Evolutionary conservation across 768 basidiomycete species (phyloP), one percentile per base, ranked within the genome.

Genomic region (Amyloporia xantha): DNA sequence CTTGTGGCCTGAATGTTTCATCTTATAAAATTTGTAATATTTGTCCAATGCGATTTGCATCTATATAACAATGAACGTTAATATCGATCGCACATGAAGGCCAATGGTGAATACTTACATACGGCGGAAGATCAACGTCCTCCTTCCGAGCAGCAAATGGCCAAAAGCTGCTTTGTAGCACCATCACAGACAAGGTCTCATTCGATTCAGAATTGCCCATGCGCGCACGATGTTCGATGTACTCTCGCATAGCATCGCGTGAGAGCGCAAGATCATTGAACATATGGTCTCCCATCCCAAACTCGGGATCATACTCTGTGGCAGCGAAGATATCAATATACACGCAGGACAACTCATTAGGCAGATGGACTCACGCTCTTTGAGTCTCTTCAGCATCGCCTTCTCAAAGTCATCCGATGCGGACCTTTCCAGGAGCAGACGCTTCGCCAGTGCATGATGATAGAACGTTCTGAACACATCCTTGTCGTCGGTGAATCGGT

Each of bases 391-490:
- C 48, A 97, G 68, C 71, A 94, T 84, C 19, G 75, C 76, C 56
- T 81, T 81, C 69, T 97, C 93, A 52, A 90, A 83, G 59, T 94
- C 93, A 51, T 89, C 81, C 1, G 84, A 87, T 0, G 93, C 93
- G 45, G 84, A 89, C 62, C 81, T 82, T 52, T 81, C 83, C n/a
- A 94, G 71, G 33, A 97, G 68, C 50, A 97, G 59, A 48, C 93
- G 77, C 70, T 89, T 93, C n/a, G 92, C 87, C 28, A 96, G 68
- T 30, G 84, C 80, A 10, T 90, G 82, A 66, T 86, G 86, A 64
- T 95, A 97, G 67, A 93, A 96, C 23, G 85, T 84, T 58, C 92
- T 79, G 65, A 96, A 97, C 26, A 95, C 90, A 60, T 96, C 92
- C 63, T 91, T 92, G 61, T 94, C 91, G 44, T 91, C 84, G 4